phyloP scores from a whole-genome alignment of 208 protist genomes.

The Crithidia mellificae region DNA sequence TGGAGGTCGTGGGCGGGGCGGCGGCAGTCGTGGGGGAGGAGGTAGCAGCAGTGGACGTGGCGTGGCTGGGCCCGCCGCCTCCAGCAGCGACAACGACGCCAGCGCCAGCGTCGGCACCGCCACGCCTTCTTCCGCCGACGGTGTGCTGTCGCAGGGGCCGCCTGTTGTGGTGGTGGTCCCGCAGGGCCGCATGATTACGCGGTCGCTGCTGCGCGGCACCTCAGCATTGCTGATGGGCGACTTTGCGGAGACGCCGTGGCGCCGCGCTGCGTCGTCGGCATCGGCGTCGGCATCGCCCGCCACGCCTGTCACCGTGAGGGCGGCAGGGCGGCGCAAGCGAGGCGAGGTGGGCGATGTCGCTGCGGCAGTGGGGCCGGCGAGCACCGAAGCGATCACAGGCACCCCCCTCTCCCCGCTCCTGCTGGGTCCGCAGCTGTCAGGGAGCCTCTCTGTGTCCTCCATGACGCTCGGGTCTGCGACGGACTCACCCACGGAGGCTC shows the following conservation, averaged over 20 bases:
- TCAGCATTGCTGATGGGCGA: conserved; percentile 22
- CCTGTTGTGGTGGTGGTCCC: conserved; percentile 26
- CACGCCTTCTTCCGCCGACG: neutral
- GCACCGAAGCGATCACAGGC: no score
- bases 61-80: no score
- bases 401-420: neutral
- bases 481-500: conserved; percentile 2
- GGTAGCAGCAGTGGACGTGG: neutral
- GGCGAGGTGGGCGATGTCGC: neutral
- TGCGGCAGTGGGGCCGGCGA: neutral
- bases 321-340: conserved; percentile 6
- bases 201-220: conserved; percentile 51
- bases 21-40: neutral
- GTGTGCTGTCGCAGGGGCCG: neutral
- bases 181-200: conserved; percentile 66
- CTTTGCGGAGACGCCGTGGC: neutral
- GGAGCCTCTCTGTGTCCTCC: neutral
- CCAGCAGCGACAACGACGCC: no score
- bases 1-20: no score
- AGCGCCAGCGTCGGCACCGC: no score
- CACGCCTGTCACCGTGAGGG: neutral
- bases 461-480: neutral
- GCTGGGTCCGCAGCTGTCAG: neutral
- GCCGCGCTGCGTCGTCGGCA: no score
- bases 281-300: neutral